phyloP scores from a whole-genome alignment of 495 filamentous ascomycete genomes.

The Neurospora sp. region DNA sequence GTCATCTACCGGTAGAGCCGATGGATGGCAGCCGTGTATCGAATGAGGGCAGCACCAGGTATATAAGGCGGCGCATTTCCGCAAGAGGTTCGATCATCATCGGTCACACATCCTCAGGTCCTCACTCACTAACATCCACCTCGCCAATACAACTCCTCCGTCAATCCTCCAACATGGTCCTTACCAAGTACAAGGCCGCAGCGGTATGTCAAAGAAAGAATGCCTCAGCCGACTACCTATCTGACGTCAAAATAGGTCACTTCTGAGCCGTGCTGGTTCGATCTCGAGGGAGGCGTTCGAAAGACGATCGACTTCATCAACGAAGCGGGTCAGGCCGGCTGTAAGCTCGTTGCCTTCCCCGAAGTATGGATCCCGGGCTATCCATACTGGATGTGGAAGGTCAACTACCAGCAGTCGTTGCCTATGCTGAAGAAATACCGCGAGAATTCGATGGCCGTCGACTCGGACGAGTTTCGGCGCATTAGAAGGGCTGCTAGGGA shows the following conservation, averaged over 20 bases:
- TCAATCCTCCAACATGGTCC: not conserved
- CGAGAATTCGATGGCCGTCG: no score
- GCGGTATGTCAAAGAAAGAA: not conserved
- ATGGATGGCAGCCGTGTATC: no score
- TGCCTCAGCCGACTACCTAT: not conserved
- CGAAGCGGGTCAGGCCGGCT: not conserved
- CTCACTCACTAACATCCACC: not conserved
- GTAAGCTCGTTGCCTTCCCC: not conserved
- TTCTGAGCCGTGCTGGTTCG: not conserved
- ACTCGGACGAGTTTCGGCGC: no score
- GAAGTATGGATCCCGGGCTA: not conserved
- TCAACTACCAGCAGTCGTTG: not conserved
- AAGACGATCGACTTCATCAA: no score
- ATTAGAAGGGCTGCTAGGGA: no score
- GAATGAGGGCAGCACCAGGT: not conserved
- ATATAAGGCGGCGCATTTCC: not conserved
- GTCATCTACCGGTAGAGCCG: no score
- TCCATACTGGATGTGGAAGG: not conserved
- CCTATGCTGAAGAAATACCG: no score
- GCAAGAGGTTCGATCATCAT: not conserved
- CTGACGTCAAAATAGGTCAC: not conserved
- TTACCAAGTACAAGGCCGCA: not conserved
- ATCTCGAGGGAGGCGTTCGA: not conserved
- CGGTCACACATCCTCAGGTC: not conserved
- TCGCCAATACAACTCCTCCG: not conserved